Percentiles rank a stretch among this genome's conserved stretches.
Evolutionary conservation across 2,329 filamentous ascomycete genomes (phyloP).

Genomic region (Ophiostoma sp.): DNA sequence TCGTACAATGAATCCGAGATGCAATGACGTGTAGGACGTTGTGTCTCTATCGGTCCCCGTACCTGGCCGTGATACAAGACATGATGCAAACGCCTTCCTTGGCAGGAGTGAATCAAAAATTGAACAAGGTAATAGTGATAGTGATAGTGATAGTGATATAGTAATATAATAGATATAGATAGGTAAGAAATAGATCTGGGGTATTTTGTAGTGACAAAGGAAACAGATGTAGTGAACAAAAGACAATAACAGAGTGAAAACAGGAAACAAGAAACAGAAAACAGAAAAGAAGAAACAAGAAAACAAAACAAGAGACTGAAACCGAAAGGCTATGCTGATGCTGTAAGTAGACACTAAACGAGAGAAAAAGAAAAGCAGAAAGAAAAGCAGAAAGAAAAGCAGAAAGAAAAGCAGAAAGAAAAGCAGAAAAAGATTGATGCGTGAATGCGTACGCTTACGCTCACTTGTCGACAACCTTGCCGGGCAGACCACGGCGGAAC

Average conservation of each 20-base stretch:
- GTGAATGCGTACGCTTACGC: not conserved
- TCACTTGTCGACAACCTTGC: not conserved
- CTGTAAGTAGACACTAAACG: not conserved
- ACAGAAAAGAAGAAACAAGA: not conserved
- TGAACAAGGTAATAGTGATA: too few species aligned
- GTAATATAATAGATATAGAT: not conserved
- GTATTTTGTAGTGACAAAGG: slow-evolving; percentile 20
- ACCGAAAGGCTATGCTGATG: not conserved
- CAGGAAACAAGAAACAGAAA: not conserved
- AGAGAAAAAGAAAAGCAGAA: not conserved
- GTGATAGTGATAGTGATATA: not conserved
- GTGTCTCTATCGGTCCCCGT: not conserved
- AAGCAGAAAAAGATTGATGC: not conserved
- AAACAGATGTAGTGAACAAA: not conserved
- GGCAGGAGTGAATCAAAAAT: not conserved
- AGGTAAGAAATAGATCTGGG: slow-evolving; percentile 14
- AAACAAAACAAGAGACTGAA: not conserved
- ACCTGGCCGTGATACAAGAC: not conserved
- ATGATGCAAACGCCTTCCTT: not conserved
- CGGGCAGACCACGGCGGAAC: slow-evolving; percentile 42
- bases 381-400: not conserved
- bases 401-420: not conserved
- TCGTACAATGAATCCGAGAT: too few species aligned
- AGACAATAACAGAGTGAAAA: not conserved
- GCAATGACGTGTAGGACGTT: not conserved